Conservation (phyloP, 768 basidiomycete genomes). For the Suillus fuscotomentosus region DNA sequence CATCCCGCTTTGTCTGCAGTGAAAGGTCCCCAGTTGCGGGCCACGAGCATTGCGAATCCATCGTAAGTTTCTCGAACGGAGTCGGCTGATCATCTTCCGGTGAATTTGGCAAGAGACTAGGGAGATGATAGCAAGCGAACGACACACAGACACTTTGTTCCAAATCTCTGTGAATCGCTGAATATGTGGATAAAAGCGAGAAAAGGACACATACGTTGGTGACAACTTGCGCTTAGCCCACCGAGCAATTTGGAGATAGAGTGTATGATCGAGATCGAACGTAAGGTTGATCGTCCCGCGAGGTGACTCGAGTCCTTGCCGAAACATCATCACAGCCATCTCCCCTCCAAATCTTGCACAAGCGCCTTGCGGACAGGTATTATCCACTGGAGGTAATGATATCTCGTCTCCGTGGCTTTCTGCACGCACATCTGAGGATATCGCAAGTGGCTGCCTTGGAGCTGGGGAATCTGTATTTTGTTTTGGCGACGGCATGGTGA, state of each 20-base stretch:
- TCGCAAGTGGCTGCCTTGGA: not conserved
- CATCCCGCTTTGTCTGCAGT: slow-evolving; percentile 11
- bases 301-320: slow-evolving; percentile 17
- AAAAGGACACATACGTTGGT: slow-evolving; percentile 29
- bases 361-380: not conserved
- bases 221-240: slow-evolving; percentile 36
- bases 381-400: not conserved
- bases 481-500: not conserved
- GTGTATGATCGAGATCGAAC: slow-evolving; percentile 28
- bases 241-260: slow-evolving; percentile 25
- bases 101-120: slow-evolving; percentile 18
- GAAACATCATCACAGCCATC: slow-evolving; percentile 19
- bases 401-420: not conserved
- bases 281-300: slow-evolving; percentile 15
- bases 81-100: slow-evolving; percentile 14
- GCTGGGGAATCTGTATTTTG: not conserved
- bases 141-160: slow-evolving; percentile 41
- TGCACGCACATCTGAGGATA: not conserved
- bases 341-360: slow-evolving; percentile 13
- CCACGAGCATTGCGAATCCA: slow-evolving; percentile 40
- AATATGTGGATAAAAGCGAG: not conserved
- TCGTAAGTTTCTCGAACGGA: slow-evolving; percentile 20
- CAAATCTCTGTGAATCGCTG: slow-evolving; percentile 28
- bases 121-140: slow-evolving; percentile 42
- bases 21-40: slow-evolving; percentile 31